These are phyloP conservation scores for Trifolium fragiferum DNA, from an alignment of 306 rosid genomes.

Conservation along the genomic window DNA sequence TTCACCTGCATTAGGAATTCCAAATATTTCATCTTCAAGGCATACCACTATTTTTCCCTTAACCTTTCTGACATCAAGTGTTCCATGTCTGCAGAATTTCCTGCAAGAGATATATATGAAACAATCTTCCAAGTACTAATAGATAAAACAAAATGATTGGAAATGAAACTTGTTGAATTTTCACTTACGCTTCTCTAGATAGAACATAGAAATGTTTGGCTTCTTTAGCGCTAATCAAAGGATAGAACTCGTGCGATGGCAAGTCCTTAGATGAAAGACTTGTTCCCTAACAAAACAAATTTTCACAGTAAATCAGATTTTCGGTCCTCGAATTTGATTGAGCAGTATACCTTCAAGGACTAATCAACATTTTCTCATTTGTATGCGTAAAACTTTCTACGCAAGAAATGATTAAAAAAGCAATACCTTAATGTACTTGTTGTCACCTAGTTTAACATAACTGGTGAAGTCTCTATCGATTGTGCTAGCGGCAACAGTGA, in stretches of 20 bases:
- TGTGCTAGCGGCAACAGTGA: constrained; percentile 74
- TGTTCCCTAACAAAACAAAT: constrained; percentile 51
- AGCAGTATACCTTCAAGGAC: too few species aligned
- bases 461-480: constrained; percentile 51
- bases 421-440: constrained; percentile 46
- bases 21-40: constrained; percentile 39
- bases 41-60: constrained; percentile 67
- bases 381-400: not conserved
- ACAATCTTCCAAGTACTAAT: not conserved
- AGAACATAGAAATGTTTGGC: constrained; percentile 50
- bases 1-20: constrained; percentile 37
- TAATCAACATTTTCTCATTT: too few species aligned
- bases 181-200: constrained; percentile 53
- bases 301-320: too few species aligned
- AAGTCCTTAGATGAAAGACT: constrained; percentile 59
- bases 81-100: constrained; percentile 43
- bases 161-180: not conserved
- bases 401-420: not conserved
- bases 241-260: constrained; percentile 51
- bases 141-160: not conserved
- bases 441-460: constrained; percentile 55
- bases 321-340: too few species aligned
- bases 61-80: constrained; percentile 60
- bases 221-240: constrained; percentile 51
- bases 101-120: constrained; percentile 41